A percentile compares a stretch with the other conserved stretches of the same genome.
Evolutionary conservation across 179 eudicot genomes (phyloP).

Genomic region (Drosera spatulata): DNA sequence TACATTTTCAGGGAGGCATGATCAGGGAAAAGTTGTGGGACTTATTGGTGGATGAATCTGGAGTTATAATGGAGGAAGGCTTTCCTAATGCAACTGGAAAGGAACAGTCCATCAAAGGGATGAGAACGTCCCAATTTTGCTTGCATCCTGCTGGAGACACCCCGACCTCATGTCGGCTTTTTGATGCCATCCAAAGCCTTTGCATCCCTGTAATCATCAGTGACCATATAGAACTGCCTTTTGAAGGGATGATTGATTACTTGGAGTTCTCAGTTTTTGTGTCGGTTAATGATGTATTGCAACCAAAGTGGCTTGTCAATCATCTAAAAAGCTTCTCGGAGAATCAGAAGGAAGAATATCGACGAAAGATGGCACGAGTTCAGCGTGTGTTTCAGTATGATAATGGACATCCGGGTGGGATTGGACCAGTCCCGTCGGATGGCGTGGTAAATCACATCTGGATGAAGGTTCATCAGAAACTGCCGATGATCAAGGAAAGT

Average conservation of each 20-base stretch:
- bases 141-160: conserved; percentile 98
- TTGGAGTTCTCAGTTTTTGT: conserved; percentile 75
- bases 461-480: conserved; percentile 72
- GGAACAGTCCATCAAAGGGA: conserved; percentile 80
- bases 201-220: conserved; percentile 93
- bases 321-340: conserved; percentile 51
- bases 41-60: conserved; percentile 51
- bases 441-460: conserved; percentile 89
- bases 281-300: conserved; percentile 54
- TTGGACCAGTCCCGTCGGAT: conserved; percentile 56
- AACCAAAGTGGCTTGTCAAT: conserved; percentile 64
- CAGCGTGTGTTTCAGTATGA: conserved; percentile 65
- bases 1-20: conserved; percentile 49
- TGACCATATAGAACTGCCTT: conserved; percentile 82
- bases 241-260: conserved; percentile 84
- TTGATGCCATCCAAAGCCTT: conserved; percentile 88
- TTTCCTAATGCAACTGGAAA: conserved; percentile 85
- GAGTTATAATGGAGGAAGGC: conserved; percentile 90
- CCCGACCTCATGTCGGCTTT: conserved; percentile 90
- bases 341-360: conserved; percentile 36
- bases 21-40: conserved; percentile 83
- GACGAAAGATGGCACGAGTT: conserved; percentile 55
- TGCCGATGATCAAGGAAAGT: conserved; percentile 78
- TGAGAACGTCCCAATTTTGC: conserved; percentile 86
- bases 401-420: conserved; percentile 64